Conservation (phyloP, 495 filamentous ascomycete genomes). For the Rusavskia elegans region DNA sequence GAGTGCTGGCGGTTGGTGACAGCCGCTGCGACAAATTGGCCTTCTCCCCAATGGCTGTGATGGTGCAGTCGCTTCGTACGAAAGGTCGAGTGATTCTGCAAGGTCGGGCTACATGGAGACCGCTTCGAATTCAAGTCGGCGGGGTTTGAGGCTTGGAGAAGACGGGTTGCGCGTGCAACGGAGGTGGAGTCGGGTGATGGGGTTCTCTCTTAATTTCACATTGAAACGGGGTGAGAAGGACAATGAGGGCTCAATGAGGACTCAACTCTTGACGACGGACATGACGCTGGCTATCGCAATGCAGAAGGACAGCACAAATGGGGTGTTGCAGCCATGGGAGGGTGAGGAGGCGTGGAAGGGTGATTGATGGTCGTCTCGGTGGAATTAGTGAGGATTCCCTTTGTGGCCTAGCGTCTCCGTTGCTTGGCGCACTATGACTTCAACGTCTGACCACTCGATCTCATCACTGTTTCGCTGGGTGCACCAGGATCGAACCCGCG, state of each 20-base stretch:
- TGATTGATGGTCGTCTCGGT: not conserved
- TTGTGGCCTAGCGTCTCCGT: no score
- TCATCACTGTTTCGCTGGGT: no score
- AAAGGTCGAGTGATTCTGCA: not conserved
- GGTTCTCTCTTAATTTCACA: not conserved
- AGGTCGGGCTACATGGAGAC: not conserved
- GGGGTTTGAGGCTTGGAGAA: not conserved
- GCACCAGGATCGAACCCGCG: no score
- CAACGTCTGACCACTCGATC: no score
- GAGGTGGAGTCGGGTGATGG: conserved; percentile 4
- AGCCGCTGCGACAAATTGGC: no score
- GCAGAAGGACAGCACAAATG: not conserved
- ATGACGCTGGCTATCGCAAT: not conserved
- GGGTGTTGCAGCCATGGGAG: not conserved
- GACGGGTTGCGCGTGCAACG: conserved; percentile 10
- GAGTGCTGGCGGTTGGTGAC: not conserved
- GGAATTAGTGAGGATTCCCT: no score
- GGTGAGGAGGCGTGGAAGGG: not conserved
- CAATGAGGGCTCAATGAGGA: not conserved
- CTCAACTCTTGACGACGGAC: not conserved
- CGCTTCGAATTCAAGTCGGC: not conserved
- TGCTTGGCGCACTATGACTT: no score
- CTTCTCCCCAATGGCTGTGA: no score
- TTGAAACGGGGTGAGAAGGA: not conserved
- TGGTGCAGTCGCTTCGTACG: no score